Evolutionary conservation across 208 protist genomes (phyloP).

Genomic region (Trypanosoma conorhini): DNA sequence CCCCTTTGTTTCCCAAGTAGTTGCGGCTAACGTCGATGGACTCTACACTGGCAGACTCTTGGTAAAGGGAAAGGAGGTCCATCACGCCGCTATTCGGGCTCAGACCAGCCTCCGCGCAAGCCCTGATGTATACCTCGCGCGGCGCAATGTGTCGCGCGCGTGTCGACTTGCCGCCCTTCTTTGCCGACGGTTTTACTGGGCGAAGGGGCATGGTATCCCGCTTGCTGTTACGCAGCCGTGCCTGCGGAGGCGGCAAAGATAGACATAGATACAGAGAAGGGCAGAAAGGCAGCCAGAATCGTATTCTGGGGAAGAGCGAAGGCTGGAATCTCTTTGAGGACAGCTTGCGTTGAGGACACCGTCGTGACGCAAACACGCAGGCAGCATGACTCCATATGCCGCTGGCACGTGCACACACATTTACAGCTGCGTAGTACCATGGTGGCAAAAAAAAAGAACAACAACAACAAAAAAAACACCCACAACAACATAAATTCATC

Average conservation of each 20-base stretch:
- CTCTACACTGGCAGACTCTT: slow-evolving; percentile 36
- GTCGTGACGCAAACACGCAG: neutral
- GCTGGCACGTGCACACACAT: too few relatives aligned
- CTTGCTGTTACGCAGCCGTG: neutral
- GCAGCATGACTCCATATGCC: neutral
- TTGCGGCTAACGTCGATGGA: slow-evolving; percentile 79
- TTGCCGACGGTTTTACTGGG: slow-evolving; percentile 22
- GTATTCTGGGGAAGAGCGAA: neutral
- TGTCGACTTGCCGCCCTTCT: slow-evolving; percentile 25
- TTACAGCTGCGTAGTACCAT: too few relatives aligned
- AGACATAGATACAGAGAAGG: too few relatives aligned
- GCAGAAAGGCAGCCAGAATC: slow-evolving; percentile 7
- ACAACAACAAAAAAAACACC: neutral
- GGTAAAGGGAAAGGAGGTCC: slow-evolving; percentile 56
- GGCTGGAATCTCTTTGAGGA: neutral
- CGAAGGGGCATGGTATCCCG: slow-evolving; percentile 22
- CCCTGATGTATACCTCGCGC: slow-evolving; percentile 76
- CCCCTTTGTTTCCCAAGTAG: slow-evolving; percentile 88
- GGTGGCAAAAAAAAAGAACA: too few relatives aligned
- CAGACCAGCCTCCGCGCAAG: slow-evolving; percentile 66
- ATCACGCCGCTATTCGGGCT: slow-evolving; percentile 76
- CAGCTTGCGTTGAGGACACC: neutral
- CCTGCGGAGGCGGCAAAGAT: slow-evolving; percentile 3
- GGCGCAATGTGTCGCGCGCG: slow-evolving; percentile 34
- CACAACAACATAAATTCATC: neutral